A percentile compares a stretch with the other conserved stretches of the same genome.
Evolutionary conservation across 2,329 filamentous ascomycete genomes (phyloP).

Genomic region (Helotiales sp.): DNA sequence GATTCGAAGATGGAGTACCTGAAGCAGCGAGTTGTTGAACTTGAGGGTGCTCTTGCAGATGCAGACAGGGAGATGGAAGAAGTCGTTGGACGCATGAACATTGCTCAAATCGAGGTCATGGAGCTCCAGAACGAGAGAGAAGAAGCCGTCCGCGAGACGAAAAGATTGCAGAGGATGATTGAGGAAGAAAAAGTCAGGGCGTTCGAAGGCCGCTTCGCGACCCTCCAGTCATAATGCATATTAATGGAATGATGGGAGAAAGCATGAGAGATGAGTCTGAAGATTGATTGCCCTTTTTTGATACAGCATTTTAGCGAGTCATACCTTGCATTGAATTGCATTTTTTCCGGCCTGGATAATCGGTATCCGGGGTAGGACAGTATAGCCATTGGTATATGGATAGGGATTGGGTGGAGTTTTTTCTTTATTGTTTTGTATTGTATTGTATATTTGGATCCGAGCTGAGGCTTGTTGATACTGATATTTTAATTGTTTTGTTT

Average conservation of each 20-base stretch:
- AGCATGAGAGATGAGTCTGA: not conserved
- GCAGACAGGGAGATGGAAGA: constrained; percentile 82
- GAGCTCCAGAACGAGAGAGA: constrained; percentile 75
- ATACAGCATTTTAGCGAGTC: constrained; percentile 7
- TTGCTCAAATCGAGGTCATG: constrained; percentile 79
- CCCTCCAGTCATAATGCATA: constrained; percentile 24
- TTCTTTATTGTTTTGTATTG: not conserved
- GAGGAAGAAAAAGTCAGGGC: constrained; percentile 41
- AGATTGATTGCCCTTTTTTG: constrained; percentile 2
- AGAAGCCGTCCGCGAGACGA: constrained; percentile 70
- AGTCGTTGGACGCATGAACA: constrained; percentile 79
- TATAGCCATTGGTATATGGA: no score
- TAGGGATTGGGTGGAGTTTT: not conserved
- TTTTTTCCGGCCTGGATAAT: not conserved
- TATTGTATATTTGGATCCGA: not conserved
- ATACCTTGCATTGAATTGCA: constrained; percentile 2
- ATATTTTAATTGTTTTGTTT: not conserved
- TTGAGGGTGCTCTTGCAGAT: constrained; percentile 77
- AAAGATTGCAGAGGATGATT: constrained; percentile 67
- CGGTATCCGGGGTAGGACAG: not conserved
- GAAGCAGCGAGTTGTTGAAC: constrained; percentile 75
- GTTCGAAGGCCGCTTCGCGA: constrained; percentile 32
- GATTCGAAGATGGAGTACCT: constrained; percentile 74
- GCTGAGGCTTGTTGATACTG: not conserved
- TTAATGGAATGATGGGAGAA: not conserved